Base-by-base conservation (phyloP, 345 rosid genomes). In the Salix exigua region DNA sequence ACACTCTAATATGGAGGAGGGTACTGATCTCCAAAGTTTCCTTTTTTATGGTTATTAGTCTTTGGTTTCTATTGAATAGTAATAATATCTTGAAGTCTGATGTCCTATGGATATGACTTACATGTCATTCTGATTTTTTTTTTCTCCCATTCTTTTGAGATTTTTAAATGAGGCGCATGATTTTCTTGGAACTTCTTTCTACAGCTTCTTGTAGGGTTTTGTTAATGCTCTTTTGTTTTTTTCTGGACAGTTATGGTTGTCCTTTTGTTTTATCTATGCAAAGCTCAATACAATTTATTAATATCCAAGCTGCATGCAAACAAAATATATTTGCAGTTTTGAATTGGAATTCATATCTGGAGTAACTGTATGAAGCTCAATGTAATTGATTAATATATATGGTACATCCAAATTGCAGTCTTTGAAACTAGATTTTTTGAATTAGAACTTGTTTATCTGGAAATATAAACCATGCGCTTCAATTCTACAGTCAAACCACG, bases 401-500 rank as follows among this genome's bases (percentile, higher is more conserved):
- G 31, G 8, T 35, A 42, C 14, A 66, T 37, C 64, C 72, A 25
- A 12, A 55, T 66, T 25, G 35, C 66, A 50, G 28, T 37, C 35
- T 61, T 42, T 70, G 11, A 31, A n/a, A 30, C 4, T 37, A 31
- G 30, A 61, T 42, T 9, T 62, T 62, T 19, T 1, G 26, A 42
- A 68, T 7, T 70, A 60, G 53, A n/a, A 17, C 23, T 30, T 61
- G 67, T 12, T 61, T 44, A 42, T 69, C 71, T 16, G 46, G 70
- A 40, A 50, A 25, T 7, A 30, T 71, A 53, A 78, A 82, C 75
- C 42, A n/a, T 74, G 50, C 75, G 69, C 77, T 76, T 74, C 66
- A 67, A 72, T 33, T 70, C 66, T 80, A 75, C 95, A 96, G 99
- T 93, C 70, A 93, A 93, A 87, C 98, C 99, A 14, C 88, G 95